Evolutionary conservation across 306 rosid genomes (phyloP).

Genomic region (Quercus ilex): DNA sequence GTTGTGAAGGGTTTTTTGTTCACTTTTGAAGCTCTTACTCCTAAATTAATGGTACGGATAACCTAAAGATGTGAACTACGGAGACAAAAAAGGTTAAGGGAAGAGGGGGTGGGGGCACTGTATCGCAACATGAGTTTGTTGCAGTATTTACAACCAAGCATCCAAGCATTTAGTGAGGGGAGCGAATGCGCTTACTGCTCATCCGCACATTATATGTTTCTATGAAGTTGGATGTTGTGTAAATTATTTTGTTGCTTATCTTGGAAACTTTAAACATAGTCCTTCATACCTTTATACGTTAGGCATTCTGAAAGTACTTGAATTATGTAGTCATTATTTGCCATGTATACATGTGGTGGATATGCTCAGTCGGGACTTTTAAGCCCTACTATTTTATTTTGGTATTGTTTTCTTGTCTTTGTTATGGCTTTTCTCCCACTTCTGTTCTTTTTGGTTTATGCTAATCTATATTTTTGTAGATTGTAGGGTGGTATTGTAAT

Average conservation of each 20-base stretch:
- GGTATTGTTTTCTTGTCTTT: neutral
- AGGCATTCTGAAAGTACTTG: neutral
- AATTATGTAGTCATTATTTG: neutral
- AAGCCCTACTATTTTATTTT: neutral
- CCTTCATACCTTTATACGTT: neutral
- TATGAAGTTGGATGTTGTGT: neutral
- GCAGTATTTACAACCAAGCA: neutral
- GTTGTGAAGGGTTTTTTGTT: neutral
- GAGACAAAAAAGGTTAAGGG: too few species aligned
- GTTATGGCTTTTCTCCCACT: neutral
- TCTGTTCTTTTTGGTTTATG: neutral
- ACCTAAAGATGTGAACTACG: neutral
- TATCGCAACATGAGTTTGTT: neutral
- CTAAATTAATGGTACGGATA: neutral
- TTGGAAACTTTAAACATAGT: neutral
- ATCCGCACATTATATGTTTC: neutral
- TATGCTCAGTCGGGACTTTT: neutral
- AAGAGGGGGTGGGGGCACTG: too few species aligned
- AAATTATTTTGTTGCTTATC: neutral
- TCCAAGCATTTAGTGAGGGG: neutral
- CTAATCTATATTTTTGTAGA: neutral
- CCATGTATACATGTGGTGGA: neutral
- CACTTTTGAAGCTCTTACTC: neutral
- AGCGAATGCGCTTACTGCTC: neutral
- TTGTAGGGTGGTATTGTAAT: neutral